Percentiles rank a stretch among this genome's conserved stretches.
These are phyloP conservation scores for Taiwanofungus camphoratus DNA, from an alignment of 1,284 basidiomycete genomes.

Conservation along the genomic window DNA sequence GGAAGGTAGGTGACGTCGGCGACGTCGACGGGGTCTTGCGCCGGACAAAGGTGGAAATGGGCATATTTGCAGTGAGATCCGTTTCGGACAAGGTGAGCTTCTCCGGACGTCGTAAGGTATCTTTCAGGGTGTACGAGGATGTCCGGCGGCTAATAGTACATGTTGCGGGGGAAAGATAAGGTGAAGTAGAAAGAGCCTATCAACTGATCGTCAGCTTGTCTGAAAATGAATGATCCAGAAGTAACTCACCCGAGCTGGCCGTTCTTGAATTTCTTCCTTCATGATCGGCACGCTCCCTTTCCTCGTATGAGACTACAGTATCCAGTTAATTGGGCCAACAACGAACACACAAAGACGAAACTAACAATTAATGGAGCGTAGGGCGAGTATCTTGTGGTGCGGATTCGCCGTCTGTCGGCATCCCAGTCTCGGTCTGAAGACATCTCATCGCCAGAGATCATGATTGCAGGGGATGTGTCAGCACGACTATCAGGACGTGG, in stretches of 20 bases:
- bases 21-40: constrained; percentile 70
- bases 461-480: constrained; percentile 20
- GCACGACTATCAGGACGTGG: constrained; percentile 17
- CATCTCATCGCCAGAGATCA: constrained; percentile 6
- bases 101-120: constrained; percentile 18
- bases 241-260: constrained; percentile 26
- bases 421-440: constrained; percentile 18
- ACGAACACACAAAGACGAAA: constrained; percentile 14
- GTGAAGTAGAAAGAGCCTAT: constrained; percentile 39
- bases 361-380: constrained; percentile 54
- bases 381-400: constrained; percentile 51
- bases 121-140: constrained; percentile 17
- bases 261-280: constrained; percentile 20
- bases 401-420: constrained; percentile 23
- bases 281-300: constrained; percentile 30
- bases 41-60: constrained; percentile 72
- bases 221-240: no score
- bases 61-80: constrained; percentile 45
- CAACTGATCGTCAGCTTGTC: constrained; percentile 1
- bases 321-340: constrained; percentile 3
- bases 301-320: constrained; percentile 26
- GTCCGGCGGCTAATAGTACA: constrained; percentile 15
- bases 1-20: constrained; percentile 61
- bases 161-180: constrained; percentile 35
- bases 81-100: constrained; percentile 27